Evolutionary conservation across 2,329 filamentous ascomycete genomes (phyloP), one percentile per base, ranked within the genome.

Genomic region (Aspergillus fumigatus): DNA sequence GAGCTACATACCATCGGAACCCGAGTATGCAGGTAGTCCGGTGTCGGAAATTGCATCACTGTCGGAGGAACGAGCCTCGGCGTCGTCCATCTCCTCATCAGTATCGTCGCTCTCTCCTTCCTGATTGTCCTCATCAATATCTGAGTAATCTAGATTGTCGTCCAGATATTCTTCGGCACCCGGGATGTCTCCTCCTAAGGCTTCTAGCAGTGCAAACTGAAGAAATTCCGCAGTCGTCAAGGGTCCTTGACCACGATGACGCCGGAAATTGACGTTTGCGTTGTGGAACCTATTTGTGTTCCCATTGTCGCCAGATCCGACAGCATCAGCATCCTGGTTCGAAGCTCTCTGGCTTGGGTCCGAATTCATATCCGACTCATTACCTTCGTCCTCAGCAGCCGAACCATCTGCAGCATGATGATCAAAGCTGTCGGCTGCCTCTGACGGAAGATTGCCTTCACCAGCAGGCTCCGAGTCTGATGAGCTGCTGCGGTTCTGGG

Each of bases 181-280:
- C 26, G 60, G 55, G 10, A 57, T 55, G 48, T 62, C 59, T 25
- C 62, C 62, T 38, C 67, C 64, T 10, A 66, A 52, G 19, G 65
- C 62, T 51, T 68, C 65, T 4, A 61, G 49, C 6, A 68, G 59
- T 14, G 59, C 63, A 45, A 62, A 57, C 48, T 65, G 65, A 11
- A 68, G 57, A 29, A 66, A 62, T 29, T 66, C 59, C 19, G 62
- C 59, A 2, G 59, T 63, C 27, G 60, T 61, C 48, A 67, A 48
- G 1, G 56, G 60, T 2, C 53, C 59, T 8, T 58, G 55, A 6
- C 50, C 52, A 32, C 51, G 38, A 17, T 53, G 58, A 41, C 50
- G 47, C 17, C 55, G 48, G 11, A 32, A 3, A 40, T 50, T 48
- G 38, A 51, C 51, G 27, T 41, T 52, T 14, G 54, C 48, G 17